Base-by-base conservation (phyloP, 305 asterid genomes). In the Fraxinus floribunda region DNA sequence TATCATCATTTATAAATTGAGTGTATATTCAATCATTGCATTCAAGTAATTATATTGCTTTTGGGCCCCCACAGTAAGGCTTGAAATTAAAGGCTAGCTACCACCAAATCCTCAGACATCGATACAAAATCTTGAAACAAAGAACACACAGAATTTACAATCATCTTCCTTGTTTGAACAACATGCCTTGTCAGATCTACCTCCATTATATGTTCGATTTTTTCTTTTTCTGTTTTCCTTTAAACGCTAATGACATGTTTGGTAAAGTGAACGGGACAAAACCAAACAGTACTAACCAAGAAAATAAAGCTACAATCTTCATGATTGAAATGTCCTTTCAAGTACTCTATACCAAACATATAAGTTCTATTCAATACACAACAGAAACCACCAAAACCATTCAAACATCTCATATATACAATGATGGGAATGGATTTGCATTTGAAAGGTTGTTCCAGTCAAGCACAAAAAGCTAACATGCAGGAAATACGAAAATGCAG, bases 21-120 rank as follows among this genome's bases (percentile, higher is more conserved):
- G 26, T n/a, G 2, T 13, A 70, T 62, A 3, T 78, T 38, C 82
- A 76, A 9, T 32, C 6, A 66, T 46, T 49, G 55, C 22, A 66
- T 20, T 62, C 34, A 13, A 76, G 75, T 9, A 39, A 68, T 32
- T 39, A 5, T 5, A 41, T 26, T 38, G 26, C 57, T 66, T 38
- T 35, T 3, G 22, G 75, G 86, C 49, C 86, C 83, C 84, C 57
- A 76, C 86, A 71, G n/a, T 39, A 68, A 49, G 64, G 81, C 18
- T 30, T 70, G 57, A 76, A 30, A 35, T 49, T 49, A 22, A 44
- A 32, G 74, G 16, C 1, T 1, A 73, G 32, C 62, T 32, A 5
- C 52, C 7, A 79, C 9, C 87, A 72, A 66, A 55, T 78, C 76
- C 71, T 68, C 24, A 82, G 36, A 38, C 60, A 68, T 9, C 39